These are phyloP conservation scores for Exophiala sp. DNA, from an alignment of 2,329 filamentous ascomycete species.

Conservation along the genomic window DNA sequence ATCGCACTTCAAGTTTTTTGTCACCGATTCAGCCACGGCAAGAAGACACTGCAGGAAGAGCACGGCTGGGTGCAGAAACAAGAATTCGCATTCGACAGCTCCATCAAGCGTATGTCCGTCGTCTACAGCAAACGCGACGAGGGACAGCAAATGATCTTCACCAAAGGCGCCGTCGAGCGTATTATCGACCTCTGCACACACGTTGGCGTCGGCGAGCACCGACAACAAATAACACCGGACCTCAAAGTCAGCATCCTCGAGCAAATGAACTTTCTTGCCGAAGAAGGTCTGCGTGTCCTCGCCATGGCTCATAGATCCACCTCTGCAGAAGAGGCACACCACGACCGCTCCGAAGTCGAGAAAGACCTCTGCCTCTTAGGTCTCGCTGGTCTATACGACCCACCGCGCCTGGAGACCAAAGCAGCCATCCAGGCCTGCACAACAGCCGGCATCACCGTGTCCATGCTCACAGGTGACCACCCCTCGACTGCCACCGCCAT, in stretches of 20 bases:
- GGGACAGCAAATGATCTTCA: constrained; percentile 49
- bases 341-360: constrained; percentile 51
- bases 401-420: constrained; percentile 58
- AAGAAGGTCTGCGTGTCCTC: constrained; percentile 59
- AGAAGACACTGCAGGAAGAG: constrained; percentile 39
- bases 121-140: constrained; percentile 45
- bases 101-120: constrained; percentile 65
- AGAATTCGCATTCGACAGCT: constrained; percentile 64
- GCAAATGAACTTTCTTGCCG: constrained; percentile 56
- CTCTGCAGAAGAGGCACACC: constrained; percentile 31
- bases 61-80: constrained; percentile 52
- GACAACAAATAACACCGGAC: constrained; percentile 40
- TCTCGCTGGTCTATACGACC: constrained; percentile 60
- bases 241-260: constrained; percentile 46
- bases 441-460: constrained; percentile 55
- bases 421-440: constrained; percentile 53
- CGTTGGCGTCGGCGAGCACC: constrained; percentile 41
- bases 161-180: constrained; percentile 62
- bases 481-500: constrained; percentile 56
- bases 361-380: constrained; percentile 55
- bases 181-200: constrained; percentile 56
- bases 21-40: constrained; percentile 55
- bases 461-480: constrained; percentile 58
- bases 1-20: constrained; percentile 66
- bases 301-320: constrained; percentile 49